These are phyloP conservation scores for Chaetomium globosum DNA, from an alignment of 2,329 filamentous ascomycete genomes.

Conservation along the genomic window DNA sequence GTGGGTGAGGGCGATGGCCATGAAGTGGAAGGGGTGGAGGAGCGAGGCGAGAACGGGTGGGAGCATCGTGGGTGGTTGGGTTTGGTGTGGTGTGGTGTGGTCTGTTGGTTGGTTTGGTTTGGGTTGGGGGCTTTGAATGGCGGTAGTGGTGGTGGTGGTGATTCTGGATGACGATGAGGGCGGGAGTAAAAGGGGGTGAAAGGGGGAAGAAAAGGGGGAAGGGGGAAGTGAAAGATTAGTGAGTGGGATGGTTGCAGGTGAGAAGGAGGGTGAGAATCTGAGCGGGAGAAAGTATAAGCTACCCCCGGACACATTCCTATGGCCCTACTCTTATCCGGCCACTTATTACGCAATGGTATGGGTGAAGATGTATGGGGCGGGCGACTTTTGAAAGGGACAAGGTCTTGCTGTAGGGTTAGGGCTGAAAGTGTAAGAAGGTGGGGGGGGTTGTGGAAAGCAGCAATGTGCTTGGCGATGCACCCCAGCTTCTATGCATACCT, in stretches of 20 bases:
- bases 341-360: conserved; percentile 19
- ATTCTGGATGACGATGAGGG: background rate
- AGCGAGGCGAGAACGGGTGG: conserved; percentile 40
- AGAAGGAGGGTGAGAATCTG: background rate
- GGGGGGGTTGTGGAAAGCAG: background rate
- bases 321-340: conserved; percentile 1
- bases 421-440: background rate
- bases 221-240: background rate
- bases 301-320: conserved; percentile 6
- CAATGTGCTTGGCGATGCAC: no score
- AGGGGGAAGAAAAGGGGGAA: background rate
- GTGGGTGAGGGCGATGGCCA: conserved; percentile 52
- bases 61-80: background rate
- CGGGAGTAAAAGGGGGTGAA: background rate
- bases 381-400: background rate
- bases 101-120: background rate
- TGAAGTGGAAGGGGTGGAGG: conserved; percentile 56
- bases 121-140: background rate
- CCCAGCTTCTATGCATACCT: no score
- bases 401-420: conserved; percentile 11
- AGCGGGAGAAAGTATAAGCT: conserved; percentile 1
- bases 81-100: background rate
- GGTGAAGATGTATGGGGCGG: background rate
- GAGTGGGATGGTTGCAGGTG: background rate
- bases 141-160: background rate